These are phyloP conservation scores for Alectoria sarmentosa DNA, from an alignment of 495 filamentous ascomycete genomes.

Conservation along the genomic window DNA sequence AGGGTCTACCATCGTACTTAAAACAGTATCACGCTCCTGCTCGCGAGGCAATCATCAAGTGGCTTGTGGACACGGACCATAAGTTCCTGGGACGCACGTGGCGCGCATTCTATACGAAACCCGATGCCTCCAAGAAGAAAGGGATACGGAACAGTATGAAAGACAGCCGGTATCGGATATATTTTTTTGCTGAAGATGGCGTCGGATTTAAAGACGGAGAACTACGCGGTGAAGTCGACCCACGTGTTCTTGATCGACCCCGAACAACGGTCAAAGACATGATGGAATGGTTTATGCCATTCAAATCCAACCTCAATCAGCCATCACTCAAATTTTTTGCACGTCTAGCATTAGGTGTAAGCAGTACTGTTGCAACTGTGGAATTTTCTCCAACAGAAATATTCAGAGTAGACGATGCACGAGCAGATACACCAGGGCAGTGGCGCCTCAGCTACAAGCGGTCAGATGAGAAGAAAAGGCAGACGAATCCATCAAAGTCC, in stretches of 20 bases:
- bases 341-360: constrained; percentile 37
- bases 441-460: constrained; percentile 18
- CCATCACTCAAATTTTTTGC: constrained; percentile 48
- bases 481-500: not conserved
- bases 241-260: constrained; percentile 28
- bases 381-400: constrained; percentile 40
- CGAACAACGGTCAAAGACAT: constrained; percentile 37
- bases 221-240: constrained; percentile 22
- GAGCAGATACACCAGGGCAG: constrained; percentile 16
- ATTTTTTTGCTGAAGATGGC: constrained; percentile 49
- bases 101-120: constrained; percentile 43
- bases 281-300: constrained; percentile 47
- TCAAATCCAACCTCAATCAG: constrained; percentile 35
- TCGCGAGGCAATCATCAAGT: constrained; percentile 34
- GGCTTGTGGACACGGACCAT: constrained; percentile 40
- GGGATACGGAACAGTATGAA: constrained; percentile 19
- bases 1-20: constrained; percentile 35
- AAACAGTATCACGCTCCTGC: constrained; percentile 29
- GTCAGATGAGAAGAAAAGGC: constrained; percentile 21
- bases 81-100: constrained; percentile 39
- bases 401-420: constrained; percentile 24
- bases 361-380: constrained; percentile 44
- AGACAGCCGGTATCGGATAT: constrained; percentile 34
- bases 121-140: constrained; percentile 34
- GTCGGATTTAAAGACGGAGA: constrained; percentile 32